phyloP scores from a whole-genome alignment of 2,329 filamentous ascomycete genomes.

The Colletotrichum tofieldiae region DNA sequence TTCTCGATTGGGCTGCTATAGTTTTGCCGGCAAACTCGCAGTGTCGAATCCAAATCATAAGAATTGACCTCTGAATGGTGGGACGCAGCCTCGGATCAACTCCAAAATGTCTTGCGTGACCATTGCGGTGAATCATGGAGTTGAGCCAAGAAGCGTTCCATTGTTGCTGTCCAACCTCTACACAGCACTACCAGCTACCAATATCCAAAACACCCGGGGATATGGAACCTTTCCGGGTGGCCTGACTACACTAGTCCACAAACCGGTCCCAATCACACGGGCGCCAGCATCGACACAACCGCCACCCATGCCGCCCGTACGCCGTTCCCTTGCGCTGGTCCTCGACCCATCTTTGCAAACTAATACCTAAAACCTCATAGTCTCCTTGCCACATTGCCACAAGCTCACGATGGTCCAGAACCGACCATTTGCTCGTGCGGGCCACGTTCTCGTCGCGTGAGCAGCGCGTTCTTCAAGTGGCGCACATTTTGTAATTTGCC shows the following conservation, averaged over 20 bases:
- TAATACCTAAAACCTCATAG: neutral
- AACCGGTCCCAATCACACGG: neutral
- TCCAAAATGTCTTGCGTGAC: neutral
- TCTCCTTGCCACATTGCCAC: neutral
- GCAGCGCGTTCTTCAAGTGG: neutral
- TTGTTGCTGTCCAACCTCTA: neutral
- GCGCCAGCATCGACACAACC: neutral
- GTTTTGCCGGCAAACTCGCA: neutral
- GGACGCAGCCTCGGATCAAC: neutral
- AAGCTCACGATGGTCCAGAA: neutral
- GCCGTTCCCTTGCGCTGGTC: neutral
- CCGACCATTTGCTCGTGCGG: slow-evolving; percentile 10
- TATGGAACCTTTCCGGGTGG: neutral
- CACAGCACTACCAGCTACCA: neutral
- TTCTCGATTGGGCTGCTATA: too few species aligned
- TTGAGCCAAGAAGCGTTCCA: neutral
- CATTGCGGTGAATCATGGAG: neutral
- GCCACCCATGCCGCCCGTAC: neutral
- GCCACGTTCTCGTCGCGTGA: slow-evolving; percentile 30
- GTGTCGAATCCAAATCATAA: neutral
- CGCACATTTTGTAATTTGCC: neutral
- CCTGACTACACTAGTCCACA: neutral
- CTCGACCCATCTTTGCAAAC: neutral
- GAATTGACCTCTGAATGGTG: too few species aligned
- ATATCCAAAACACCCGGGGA: neutral